These are phyloP conservation scores for Tuber melanosporum DNA, from an alignment of 495 filamentous ascomycete species.

Conservation along the genomic window DNA sequence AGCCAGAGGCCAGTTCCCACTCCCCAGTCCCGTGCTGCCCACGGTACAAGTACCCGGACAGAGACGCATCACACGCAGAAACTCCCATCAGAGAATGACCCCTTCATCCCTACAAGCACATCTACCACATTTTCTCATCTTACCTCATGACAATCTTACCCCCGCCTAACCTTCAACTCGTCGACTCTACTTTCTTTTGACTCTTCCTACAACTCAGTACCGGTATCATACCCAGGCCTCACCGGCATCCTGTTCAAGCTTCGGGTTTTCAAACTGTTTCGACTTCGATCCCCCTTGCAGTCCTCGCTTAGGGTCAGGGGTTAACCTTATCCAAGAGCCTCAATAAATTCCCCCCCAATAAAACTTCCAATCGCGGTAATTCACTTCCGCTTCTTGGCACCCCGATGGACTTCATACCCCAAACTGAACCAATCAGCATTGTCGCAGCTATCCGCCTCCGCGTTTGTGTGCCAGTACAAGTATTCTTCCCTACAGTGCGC, in stretches of 20 bases:
- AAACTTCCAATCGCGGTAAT: conserved; percentile 1
- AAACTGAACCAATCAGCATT: neutral
- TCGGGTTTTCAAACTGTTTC: neutral
- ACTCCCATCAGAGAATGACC: neutral
- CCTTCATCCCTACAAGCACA: conserved; percentile 3
- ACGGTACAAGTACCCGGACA: neutral
- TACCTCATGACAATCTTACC: neutral
- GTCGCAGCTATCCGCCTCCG: neutral
- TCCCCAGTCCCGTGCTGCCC: neutral
- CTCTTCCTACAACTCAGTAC: too few species aligned
- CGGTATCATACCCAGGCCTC: neutral
- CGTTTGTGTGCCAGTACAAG: neutral
- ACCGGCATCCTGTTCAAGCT: neutral
- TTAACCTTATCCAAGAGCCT: conserved; percentile 4
- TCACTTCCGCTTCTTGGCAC: neutral
- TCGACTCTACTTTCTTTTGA: neutral
- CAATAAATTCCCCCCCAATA: neutral
- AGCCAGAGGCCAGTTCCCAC: neutral
- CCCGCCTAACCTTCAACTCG: neutral
- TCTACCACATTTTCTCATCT: neutral
- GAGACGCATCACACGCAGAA: neutral
- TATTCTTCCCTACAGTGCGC: neutral
- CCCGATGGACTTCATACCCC: neutral
- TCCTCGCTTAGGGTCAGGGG: conserved; percentile 2
- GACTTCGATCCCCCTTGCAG: neutral